These are phyloP conservation scores for Ramalina peruviana DNA, from an alignment of 495 filamentous ascomycete species.

Conservation along the genomic window DNA sequence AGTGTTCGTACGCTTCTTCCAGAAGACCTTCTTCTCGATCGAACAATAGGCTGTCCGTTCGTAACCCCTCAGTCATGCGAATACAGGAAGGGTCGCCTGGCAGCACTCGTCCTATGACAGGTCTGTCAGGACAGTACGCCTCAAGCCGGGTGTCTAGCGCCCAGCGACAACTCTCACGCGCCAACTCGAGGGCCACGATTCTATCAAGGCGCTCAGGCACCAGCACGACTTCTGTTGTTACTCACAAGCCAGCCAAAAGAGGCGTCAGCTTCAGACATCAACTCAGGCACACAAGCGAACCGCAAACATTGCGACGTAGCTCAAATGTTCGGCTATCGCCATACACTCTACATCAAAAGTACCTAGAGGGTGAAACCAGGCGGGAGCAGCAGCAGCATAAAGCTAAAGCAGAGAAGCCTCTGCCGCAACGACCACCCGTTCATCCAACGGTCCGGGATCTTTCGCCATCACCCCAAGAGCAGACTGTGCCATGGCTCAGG, in stretches of 20 bases:
- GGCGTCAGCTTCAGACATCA: conserved; percentile 66
- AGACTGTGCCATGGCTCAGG: conserved; percentile 15
- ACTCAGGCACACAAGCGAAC: conserved; percentile 27
- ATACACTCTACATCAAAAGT: conserved; percentile 10
- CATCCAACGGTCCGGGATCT: not conserved
- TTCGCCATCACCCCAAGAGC: too few relatives aligned
- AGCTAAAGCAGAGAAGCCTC: too few relatives aligned
- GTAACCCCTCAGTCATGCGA: conserved; percentile 8
- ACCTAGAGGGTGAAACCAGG: not conserved
- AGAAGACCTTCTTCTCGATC: conserved; percentile 4
- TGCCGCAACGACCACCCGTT: too few relatives aligned
- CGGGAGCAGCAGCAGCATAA: not conserved
- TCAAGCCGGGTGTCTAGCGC: conserved; percentile 4
- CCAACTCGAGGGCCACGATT: conserved; percentile 12
- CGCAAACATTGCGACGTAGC: conserved; percentile 6
- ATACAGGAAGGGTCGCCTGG: conserved; percentile 7
- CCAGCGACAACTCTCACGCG: conserved; percentile 8
- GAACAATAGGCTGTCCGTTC: conserved; percentile 8
- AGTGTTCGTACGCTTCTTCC: conserved; percentile 6
- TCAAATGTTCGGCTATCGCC: conserved; percentile 5
- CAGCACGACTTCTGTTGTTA: conserved; percentile 34
- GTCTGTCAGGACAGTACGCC: conserved; percentile 5
- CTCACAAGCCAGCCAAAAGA: conserved; percentile 46
- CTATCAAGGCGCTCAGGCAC: conserved; percentile 34
- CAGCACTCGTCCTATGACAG: conserved; percentile 8